Base-by-base conservation (phyloP, 2,329 filamentous ascomycete genomes). In the Berkeleyomyces basicola region DNA sequence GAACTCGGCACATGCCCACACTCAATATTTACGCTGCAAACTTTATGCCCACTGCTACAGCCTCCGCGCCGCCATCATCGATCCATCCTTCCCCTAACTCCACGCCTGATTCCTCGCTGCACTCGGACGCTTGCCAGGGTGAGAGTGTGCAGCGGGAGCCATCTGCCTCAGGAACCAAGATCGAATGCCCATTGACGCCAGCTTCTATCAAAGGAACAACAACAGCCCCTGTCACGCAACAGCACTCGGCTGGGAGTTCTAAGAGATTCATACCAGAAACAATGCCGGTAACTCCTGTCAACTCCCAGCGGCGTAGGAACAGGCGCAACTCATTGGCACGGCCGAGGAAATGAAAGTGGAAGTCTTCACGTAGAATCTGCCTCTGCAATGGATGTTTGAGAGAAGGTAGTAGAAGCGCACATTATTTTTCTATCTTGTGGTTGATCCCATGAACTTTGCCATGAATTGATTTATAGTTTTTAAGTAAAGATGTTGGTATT, bases 391-490 rank as follows among this genome's bases (percentile, higher is more conserved):
- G 51, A 7, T 39, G 36, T 37, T 55, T 55, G 7, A 36, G 51
- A 39, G 51, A 16, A 37, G 23, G 11, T 31, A 11, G 51, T 55
- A 55, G 14, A 55, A 37, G 39, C 33, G 39, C 39, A 55, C 16
- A 55, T 55, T 55, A 55, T 55, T 55, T 39, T 2, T 23, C 37
- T 55, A 39, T 31, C 33, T 36, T 39, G 39, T 36, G 36, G n/a
- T 36, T 39, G 51, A 36, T 36, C n/a, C 33, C n/a, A 55, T 37
- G 6, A 53, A 37, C 51, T 37, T 55, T 37, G n/a, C 36, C 33
- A 55, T 55, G 33, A 55, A 55, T 55, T 55, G 51, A 55, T 55
- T 55, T 55, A 55, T 37, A 55, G 51, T 39, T 55, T 39, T 4
- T 36, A n/a, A 7, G n/a, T 1, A 49, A 49, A n/a, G 4, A 49